These are phyloP conservation scores for Tremellales sp. DNA, from an alignment of 1,284 basidiomycete species.

Conservation along the genomic window DNA sequence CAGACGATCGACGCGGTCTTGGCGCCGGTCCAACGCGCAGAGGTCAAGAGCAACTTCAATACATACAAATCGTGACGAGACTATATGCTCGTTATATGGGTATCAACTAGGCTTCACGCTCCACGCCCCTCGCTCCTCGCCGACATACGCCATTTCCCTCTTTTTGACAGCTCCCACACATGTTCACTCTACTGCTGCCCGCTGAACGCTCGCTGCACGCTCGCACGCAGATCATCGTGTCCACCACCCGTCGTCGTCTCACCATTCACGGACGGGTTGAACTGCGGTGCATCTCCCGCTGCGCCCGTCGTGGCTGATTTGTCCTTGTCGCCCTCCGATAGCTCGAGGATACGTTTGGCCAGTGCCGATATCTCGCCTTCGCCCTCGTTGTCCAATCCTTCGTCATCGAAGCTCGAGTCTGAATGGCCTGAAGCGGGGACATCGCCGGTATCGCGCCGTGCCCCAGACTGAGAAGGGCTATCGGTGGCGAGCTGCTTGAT, in stretches of 20 bases:
- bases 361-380: constrained; percentile 72
- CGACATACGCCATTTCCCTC: too few species aligned
- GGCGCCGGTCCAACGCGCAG: too few species aligned
- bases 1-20: too few species aligned
- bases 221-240: constrained; percentile 41
- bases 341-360: constrained; percentile 75
- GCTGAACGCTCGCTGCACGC: constrained; percentile 43
- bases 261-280: constrained; percentile 8
- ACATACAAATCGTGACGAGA: too few species aligned
- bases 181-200: constrained; percentile 8
- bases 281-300: constrained; percentile 16
- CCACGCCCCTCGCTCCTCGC: too few species aligned
- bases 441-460: constrained; percentile 52
- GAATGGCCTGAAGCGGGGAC: constrained; percentile 41
- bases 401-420: constrained; percentile 69
- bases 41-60: too few species aligned
- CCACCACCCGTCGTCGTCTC: constrained; percentile 23
- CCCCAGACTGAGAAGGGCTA: constrained; percentile 66
- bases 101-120: too few species aligned
- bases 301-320: constrained; percentile 53
- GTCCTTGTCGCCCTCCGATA: constrained; percentile 59
- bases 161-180: too few species aligned
- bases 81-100: too few species aligned
- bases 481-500: constrained; percentile 76
- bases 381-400: constrained; percentile 55